phyloP scores from a whole-genome alignment of 768 basidiomycete genomes.

The Leccinum olivaceopallidum region DNA sequence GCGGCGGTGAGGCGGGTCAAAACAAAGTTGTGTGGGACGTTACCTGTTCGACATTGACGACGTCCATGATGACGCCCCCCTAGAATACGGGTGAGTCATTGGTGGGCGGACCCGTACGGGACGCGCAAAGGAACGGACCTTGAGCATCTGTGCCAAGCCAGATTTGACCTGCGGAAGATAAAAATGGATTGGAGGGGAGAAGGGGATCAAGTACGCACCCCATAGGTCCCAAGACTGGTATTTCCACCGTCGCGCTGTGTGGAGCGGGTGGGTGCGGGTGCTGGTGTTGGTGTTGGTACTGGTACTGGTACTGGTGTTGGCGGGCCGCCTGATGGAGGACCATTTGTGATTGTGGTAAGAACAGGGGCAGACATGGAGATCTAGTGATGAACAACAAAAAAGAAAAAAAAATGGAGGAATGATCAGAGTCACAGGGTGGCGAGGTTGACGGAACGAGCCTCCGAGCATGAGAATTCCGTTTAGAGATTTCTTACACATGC shows the following conservation, averaged over 20 bases:
- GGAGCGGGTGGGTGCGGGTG: slow-evolving; percentile 52
- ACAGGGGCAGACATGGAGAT: slow-evolving; percentile 20
- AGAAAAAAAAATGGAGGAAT: neutral
- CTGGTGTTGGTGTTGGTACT: slow-evolving; percentile 36
- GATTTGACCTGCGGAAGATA: slow-evolving; percentile 71
- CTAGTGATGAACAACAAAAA: neutral
- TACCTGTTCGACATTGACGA: slow-evolving; percentile 75
- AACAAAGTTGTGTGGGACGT: slow-evolving; percentile 1
- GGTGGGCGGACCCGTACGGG: neutral
- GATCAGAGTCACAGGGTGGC: neutral
- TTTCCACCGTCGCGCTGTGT: slow-evolving; percentile 50
- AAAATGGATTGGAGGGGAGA: neutral
- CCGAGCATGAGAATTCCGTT: slow-evolving; percentile 3
- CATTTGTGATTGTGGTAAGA: neutral
- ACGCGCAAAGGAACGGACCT: slow-evolving; percentile 46
- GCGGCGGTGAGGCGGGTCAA: slow-evolving; percentile 6
- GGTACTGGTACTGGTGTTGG: neutral
- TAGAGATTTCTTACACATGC: slow-evolving; percentile 1
- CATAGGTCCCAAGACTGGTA: slow-evolving; percentile 70
- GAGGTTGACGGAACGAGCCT: slow-evolving; percentile 1
- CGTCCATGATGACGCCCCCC: slow-evolving; percentile 96
- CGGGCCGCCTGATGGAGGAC: too few species aligned
- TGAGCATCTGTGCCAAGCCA: slow-evolving; percentile 95
- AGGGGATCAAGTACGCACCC: slow-evolving; percentile 40
- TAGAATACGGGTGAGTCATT: slow-evolving; percentile 23